phyloP scores from a whole-genome alignment of 2,329 filamentous ascomycete species.

The Claviceps digitariae region DNA sequence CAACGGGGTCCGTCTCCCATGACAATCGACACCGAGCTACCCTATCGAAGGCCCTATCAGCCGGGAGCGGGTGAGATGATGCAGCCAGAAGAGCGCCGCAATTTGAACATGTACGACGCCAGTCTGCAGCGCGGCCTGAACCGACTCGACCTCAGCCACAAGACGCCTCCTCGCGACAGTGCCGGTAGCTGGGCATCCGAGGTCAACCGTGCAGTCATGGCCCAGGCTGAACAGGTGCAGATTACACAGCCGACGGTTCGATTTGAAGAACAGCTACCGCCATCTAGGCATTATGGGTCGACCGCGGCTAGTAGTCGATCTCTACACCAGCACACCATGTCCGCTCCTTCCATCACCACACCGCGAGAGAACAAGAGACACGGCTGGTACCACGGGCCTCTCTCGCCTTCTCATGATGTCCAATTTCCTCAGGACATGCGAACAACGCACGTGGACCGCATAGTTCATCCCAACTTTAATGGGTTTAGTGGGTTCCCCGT shows the following conservation, averaged over 20 bases:
- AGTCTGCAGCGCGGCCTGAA: slow-evolving; percentile 53
- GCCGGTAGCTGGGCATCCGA: slow-evolving; percentile 45
- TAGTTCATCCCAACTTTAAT: slow-evolving; percentile 43
- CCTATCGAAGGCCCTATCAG: slow-evolving; percentile 19
- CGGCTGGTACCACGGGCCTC: slow-evolving; percentile 55
- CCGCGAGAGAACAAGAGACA: slow-evolving; percentile 51
- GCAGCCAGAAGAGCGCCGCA: slow-evolving; percentile 32
- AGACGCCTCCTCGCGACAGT: slow-evolving; percentile 35
- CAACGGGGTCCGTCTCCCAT: slow-evolving; percentile 60
- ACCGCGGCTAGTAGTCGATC: slow-evolving; percentile 17
- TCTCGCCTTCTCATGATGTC: slow-evolving; percentile 15
- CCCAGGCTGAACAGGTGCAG: slow-evolving; percentile 38
- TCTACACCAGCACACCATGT: slow-evolving; percentile 45
- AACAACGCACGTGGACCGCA: slow-evolving; percentile 37
- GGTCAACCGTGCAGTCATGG: slow-evolving; percentile 39
- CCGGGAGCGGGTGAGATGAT: slow-evolving; percentile 17
- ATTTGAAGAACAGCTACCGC: slow-evolving; percentile 35
- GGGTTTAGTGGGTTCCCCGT: slow-evolving; percentile 38
- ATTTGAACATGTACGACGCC: slow-evolving; percentile 48
- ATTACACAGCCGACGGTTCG: slow-evolving; percentile 34
- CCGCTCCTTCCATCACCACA: slow-evolving; percentile 41
- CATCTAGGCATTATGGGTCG: slow-evolving; percentile 18
- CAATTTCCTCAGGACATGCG: slow-evolving; percentile 17
- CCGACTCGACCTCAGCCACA: slow-evolving; percentile 48
- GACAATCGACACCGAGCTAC: slow-evolving; percentile 49